Percentiles rank a stretch among this genome's conserved stretches.
These are phyloP conservation scores for Chimonanthus praecox DNA, from an alignment of 164 flowering plant genomes.

Conservation along the genomic window DNA sequence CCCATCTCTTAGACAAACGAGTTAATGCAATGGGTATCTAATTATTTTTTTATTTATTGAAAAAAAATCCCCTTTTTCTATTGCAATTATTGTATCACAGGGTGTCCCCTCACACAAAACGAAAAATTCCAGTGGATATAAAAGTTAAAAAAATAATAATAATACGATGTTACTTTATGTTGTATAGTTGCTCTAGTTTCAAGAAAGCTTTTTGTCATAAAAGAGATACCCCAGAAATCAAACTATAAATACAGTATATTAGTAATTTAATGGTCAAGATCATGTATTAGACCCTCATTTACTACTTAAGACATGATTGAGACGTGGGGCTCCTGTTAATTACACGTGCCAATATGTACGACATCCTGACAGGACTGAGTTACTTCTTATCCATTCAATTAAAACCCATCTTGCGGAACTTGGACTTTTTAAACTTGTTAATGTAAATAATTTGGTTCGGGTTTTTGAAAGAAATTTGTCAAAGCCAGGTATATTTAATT, in stretches of 20 bases:
- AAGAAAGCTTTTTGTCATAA: conserved; percentile 1
- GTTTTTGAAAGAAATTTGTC: no score
- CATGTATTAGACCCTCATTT: background rate
- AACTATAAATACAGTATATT: background rate
- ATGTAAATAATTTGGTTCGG: no score
- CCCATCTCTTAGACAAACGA: background rate
- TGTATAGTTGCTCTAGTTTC: conserved; percentile 1
- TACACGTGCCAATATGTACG: no score
- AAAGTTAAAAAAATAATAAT: background rate
- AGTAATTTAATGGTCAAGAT: no score
- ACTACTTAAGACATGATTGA: no score
- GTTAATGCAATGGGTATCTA: background rate
- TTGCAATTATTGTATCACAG: background rate
- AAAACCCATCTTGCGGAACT: no score
- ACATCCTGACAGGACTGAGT: no score
- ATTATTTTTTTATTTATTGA: background rate
- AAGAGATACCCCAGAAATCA: background rate
- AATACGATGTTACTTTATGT: background rate
- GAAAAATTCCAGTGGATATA: conserved; percentile 2
- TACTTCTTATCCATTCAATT: no score
- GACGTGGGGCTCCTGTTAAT: no score
- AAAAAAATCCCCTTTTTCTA: background rate
- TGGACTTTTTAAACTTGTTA: no score
- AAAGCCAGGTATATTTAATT: no score
- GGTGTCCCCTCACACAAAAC: conserved; percentile 5